Percentiles rank a stretch among this genome's conserved stretches.
phyloP scores from a whole-genome alignment of 805 yeast species.

The Priceomyces melissophilus region DNA sequence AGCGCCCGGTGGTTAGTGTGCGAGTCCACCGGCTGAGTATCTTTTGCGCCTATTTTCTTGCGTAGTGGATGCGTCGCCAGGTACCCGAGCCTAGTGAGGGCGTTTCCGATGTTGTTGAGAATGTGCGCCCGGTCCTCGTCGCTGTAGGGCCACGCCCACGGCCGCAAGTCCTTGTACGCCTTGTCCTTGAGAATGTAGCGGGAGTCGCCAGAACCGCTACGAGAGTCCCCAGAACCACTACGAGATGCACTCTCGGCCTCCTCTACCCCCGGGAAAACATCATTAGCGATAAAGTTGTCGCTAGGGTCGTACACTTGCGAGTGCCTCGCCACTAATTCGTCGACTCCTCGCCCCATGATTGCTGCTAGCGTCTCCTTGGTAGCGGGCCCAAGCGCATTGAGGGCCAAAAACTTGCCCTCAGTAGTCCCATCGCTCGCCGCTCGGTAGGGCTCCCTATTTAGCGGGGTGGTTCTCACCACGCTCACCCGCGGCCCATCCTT shows the following conservation, averaged over 20 bases:
- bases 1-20: constrained; percentile 8
- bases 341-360: constrained; percentile 13
- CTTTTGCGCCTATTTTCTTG: constrained; percentile 22
- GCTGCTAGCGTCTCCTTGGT: constrained; percentile 26
- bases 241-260: constrained; percentile 2
- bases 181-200: constrained; percentile 36
- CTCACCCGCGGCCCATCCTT: background rate
- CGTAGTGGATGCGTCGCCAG: constrained; percentile 43
- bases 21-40: constrained; percentile 1
- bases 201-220: background rate
- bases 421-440: constrained; percentile 7
- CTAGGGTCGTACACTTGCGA: constrained; percentile 30
- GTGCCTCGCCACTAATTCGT: constrained; percentile 19
- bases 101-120: constrained; percentile 31
- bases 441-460: constrained; percentile 10
- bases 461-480: background rate
- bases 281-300: constrained; percentile 30
- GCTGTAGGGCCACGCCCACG: constrained; percentile 34
- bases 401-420: constrained; percentile 34
- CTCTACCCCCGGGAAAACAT: constrained; percentile 20
- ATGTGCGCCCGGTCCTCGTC: constrained; percentile 29
- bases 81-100: constrained; percentile 40
- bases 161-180: constrained; percentile 37
- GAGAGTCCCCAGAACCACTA: background rate
- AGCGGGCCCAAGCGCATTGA: constrained; percentile 49